A percentile compares a stretch with the other conserved stretches of the same genome.
These are phyloP conservation scores for Pyrus pyrifolia DNA, from an alignment of 306 rosid genomes.

Conservation along the genomic window DNA sequence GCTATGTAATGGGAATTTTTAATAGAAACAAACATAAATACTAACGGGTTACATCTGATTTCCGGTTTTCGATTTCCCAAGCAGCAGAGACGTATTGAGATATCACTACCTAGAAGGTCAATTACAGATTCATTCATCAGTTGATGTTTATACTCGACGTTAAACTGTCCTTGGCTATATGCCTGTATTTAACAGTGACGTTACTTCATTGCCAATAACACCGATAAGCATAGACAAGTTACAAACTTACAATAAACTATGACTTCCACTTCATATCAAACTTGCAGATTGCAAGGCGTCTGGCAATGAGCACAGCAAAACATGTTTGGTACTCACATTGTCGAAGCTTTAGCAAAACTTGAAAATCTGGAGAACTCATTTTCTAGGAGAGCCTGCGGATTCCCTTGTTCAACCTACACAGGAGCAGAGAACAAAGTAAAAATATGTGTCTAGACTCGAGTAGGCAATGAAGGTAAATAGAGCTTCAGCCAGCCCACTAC, in stretches of 20 bases:
- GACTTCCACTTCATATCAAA: not conserved
- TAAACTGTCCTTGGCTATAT: not conserved
- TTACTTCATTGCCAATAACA: not conserved
- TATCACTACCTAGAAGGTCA: not conserved
- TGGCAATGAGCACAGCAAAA: not conserved
- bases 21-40: not conserved
- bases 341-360: constrained; percentile 70
- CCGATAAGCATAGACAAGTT: not conserved
- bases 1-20: not conserved
- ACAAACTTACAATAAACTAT: not conserved
- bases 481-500: not conserved
- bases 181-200: not conserved
- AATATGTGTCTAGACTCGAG: not conserved
- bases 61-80: not conserved
- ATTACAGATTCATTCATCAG: not conserved
- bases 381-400: constrained; percentile 56
- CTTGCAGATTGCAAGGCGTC: not conserved
- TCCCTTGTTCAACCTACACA: constrained; percentile 70
- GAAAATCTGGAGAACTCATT: constrained; percentile 55
- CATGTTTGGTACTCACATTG: constrained; percentile 34
- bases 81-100: not conserved
- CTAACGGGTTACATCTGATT: not conserved
- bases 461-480: not conserved
- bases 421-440: not conserved
- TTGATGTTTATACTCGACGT: not conserved